phyloP scores from a whole-genome alignment of 2,329 filamentous ascomycete species.

The Hirsutella minnesotensis region DNA sequence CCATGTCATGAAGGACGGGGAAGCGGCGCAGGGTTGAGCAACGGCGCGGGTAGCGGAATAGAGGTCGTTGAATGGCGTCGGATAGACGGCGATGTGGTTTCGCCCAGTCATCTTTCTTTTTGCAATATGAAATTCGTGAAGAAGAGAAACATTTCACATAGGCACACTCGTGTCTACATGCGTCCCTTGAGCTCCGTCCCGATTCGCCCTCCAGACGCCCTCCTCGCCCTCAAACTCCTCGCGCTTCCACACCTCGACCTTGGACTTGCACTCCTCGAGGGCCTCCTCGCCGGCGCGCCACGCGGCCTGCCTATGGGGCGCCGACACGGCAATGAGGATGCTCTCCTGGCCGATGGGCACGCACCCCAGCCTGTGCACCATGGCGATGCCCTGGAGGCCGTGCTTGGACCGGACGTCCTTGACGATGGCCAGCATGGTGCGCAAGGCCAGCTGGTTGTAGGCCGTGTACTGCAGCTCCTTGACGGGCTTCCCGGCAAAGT shows the following conservation, averaged over 20 bases:
- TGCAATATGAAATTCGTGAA: too few species aligned
- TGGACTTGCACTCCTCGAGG: slow-evolving; percentile 73
- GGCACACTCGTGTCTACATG: slow-evolving; percentile 20
- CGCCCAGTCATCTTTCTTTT: too few species aligned
- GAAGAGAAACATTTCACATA: too few species aligned
- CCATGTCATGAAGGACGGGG: too few species aligned
- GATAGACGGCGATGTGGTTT: too few species aligned
- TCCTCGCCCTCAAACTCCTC: slow-evolving; percentile 75
- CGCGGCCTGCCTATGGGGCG: slow-evolving; percentile 70
- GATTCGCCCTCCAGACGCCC: slow-evolving; percentile 79
- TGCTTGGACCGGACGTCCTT: slow-evolving; percentile 46
- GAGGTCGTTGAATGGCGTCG: too few species aligned
- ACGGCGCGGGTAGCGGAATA: too few species aligned
- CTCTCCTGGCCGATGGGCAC: slow-evolving; percentile 91
- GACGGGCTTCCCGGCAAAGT: slow-evolving; percentile 59
- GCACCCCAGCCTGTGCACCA: slow-evolving; percentile 73
- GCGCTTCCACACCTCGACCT: slow-evolving; percentile 89
- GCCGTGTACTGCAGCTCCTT: slow-evolving; percentile 64
- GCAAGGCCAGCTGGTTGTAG: slow-evolving; percentile 58
- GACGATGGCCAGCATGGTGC: slow-evolving; percentile 56
- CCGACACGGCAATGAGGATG: slow-evolving; percentile 77
- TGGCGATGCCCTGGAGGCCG: slow-evolving; percentile 58
- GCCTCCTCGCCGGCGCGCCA: slow-evolving; percentile 87
- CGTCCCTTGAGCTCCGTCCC: slow-evolving; percentile 54
- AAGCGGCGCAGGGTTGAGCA: too few species aligned